Base-by-base conservation (phyloP, 345 rosid genomes). In the Gossypium anomalum region DNA sequence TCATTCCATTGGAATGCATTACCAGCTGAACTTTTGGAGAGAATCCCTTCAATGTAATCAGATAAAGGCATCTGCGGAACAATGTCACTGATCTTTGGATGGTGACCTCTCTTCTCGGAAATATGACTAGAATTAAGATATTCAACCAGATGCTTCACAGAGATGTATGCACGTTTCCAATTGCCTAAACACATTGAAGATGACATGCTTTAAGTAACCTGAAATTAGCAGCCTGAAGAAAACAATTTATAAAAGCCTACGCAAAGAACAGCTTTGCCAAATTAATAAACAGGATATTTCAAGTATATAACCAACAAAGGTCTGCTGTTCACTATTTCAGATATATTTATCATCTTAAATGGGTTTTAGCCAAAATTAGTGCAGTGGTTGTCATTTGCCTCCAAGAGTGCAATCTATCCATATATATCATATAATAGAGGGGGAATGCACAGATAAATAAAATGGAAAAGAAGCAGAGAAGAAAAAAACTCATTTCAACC, bases 131-230 rank as follows among this genome's bases (percentile, higher is more conserved):
- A 81, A 74, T 80, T 77, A 77, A 89, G 81, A 78, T 73, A 78
- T 66, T 88, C 91, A 73, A 85, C 85, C 78, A 92, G 90, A 88
- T 94, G 97, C 80, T 81, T 85, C 81, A 94, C 72, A 76, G 97
- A 88, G 72, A 75, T 82, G 77, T 78, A 84, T 75, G 97, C 97
- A 77, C 97, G 93, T 80, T 87, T 92, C 97, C 97, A 90, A 75
- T 87, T 87, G 64, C 98, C 98, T 94, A 81, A 81, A 84, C 78
- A 88, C 78, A 86, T 84, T 79, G 75, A 80, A 84, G 77, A 71
- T 81, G 63, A 77, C 61, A 83, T 69, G 75, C 73, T 82, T 80
- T 78, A 80, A 82, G 76, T 60, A 73, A 67, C 71, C 75, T 71
- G 76, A 77, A 47, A 81, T 77, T 67, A 80, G 77, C 67, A 73